These are phyloP conservation scores for Calocybe gangraenosa DNA, from an alignment of 768 basidiomycete genomes.

Conservation along the genomic window DNA sequence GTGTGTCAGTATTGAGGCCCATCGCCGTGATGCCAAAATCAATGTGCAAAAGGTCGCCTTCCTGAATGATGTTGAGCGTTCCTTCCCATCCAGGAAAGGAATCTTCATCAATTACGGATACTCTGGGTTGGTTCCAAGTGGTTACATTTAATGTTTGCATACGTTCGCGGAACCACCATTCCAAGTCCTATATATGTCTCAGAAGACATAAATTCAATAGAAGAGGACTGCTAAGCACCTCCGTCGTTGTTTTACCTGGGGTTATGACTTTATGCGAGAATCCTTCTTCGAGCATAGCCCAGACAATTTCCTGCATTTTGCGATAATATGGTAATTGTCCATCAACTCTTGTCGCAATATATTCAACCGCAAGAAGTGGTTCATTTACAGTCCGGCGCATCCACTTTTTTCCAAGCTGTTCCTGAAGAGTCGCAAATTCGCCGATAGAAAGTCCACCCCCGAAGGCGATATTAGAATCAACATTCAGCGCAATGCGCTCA, in stretches of 20 bases:
- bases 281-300: slow-evolving; percentile 51
- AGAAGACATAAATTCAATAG: neutral
- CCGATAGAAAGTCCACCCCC: slow-evolving; percentile 48
- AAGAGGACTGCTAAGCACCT: slow-evolving; percentile 21
- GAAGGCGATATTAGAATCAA: slow-evolving; percentile 42
- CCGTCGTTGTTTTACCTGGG: slow-evolving; percentile 41
- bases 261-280: slow-evolving; percentile 39
- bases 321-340: slow-evolving; percentile 41
- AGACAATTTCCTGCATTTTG: slow-evolving; percentile 44
- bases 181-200: slow-evolving; percentile 34
- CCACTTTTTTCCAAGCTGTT: slow-evolving; percentile 38
- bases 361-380: slow-evolving; percentile 46
- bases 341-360: slow-evolving; percentile 36
- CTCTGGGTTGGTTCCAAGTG: slow-evolving; percentile 53
- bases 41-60: slow-evolving; percentile 50
- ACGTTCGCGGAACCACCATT: slow-evolving; percentile 53
- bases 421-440: slow-evolving; percentile 33
- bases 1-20: slow-evolving; percentile 53
- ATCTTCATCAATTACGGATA: slow-evolving; percentile 37
- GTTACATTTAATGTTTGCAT: slow-evolving; percentile 42
- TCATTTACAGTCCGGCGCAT: slow-evolving; percentile 33
- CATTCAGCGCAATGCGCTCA: slow-evolving; percentile 40
- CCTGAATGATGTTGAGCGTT: slow-evolving; percentile 34
- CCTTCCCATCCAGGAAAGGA: slow-evolving; percentile 40
- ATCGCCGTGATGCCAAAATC: slow-evolving; percentile 53